Base-by-base conservation (phyloP, 2,329 filamentous ascomycete genomes). In the Dactylellina parvicollis region DNA sequence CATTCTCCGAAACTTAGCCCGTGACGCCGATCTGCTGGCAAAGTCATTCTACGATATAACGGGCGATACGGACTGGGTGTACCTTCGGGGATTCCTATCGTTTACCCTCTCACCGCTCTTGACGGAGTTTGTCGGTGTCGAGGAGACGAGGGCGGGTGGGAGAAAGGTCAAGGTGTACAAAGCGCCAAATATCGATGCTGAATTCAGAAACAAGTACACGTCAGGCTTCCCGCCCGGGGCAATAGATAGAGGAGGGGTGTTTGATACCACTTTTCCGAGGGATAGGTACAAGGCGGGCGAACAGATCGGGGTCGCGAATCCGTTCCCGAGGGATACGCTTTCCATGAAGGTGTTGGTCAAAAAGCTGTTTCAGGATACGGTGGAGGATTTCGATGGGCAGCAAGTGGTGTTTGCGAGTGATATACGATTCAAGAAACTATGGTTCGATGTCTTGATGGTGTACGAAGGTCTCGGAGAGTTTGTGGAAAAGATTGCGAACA, bases 31-130 rank as follows among this genome's bases (percentile, higher is more conserved):
- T 2, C 38, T 4, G 9, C 34, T 71, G 9, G 26, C 57, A 12
- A 4, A 0, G 14, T 32, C 24, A 3, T 30, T 71, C 2, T 32
- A 10, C 12, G 0, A 7, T 4, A 22, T 40, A 10, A 54, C 28
- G 1, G 30, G 18, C 4, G 56, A 57, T 12, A n/a, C 16, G 28
- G 14, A 34, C 1, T 62, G 56, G 66, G 3, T 20, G 4, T 26
- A 40, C 1, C 57, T 71, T 26, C 56, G 50, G 3, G 49, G 57
- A 26, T n/a, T 28, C 12, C 64, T 50, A 14, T 62, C 59, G 24
- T 12, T 40, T 10, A 64, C 56, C 10, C 44, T 64, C 12, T 30
- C 66, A 10, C 66, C 66, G 30, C 42, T 71, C 1, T 62, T 71
- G 66, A 56, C 49, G 14, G 49, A 56, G 40, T 62, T 71, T 20